Evolutionary conservation across 2,329 filamentous ascomycete species (phyloP).

Genomic region (Akanthomyces muscarius): DNA sequence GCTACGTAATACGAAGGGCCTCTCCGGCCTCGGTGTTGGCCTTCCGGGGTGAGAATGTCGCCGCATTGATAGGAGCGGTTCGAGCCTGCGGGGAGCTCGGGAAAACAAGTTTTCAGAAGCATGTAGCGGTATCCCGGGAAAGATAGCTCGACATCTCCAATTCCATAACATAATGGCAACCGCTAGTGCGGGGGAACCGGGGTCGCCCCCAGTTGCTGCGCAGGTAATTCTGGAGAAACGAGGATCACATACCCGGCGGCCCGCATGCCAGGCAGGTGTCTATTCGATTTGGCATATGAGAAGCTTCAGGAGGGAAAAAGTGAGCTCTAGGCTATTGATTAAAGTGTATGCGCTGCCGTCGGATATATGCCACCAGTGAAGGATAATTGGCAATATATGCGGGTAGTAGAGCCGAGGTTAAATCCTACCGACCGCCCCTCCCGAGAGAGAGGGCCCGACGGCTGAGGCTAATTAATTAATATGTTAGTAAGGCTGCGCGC

Average conservation of each 20-base stretch:
- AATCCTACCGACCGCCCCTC: neutral
- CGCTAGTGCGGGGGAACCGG: neutral
- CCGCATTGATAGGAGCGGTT: neutral
- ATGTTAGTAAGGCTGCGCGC: neutral
- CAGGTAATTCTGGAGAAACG: neutral
- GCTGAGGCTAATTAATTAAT: neutral
- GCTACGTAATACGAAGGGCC: neutral
- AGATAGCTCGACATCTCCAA: neutral
- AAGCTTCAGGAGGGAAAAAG: no score
- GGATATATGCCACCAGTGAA: no score
- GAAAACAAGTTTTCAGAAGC: neutral
- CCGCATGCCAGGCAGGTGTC: neutral
- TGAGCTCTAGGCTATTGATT: no score
- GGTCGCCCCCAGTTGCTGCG: neutral
- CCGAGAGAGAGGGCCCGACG: constrained; percentile 1
- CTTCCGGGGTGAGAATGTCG: neutral
- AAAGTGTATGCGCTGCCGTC: neutral
- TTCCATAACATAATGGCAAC: constrained; percentile 13
- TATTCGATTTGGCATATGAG: neutral
- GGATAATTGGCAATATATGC: neutral
- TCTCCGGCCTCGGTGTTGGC: neutral
- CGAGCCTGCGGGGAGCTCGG: neutral
- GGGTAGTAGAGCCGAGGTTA: neutral
- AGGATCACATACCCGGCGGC: neutral
- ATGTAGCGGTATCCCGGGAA: neutral